Base-by-base conservation (phyloP, 805 yeast genomes). In the Scheffersomyces ergatensis region DNA sequence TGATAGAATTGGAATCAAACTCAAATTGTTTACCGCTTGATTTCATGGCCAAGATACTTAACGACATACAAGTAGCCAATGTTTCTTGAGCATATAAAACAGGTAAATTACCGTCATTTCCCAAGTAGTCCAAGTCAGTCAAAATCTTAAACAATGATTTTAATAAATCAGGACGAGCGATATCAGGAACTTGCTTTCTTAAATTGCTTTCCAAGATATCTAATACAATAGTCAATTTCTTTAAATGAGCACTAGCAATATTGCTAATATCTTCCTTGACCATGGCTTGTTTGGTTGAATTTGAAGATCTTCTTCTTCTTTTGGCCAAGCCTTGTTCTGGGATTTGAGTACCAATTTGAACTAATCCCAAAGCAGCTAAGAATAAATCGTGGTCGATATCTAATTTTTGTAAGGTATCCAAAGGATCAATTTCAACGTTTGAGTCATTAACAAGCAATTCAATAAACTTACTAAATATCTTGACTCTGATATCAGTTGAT, bases 71-170 rank as follows among this genome's bases (percentile, higher is more conserved):
- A 33, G 86, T 78, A 2, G 97, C 93, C 45, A 93, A 68, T 0
- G 92, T 80, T 60, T 93, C 97, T 65, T 93, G 96, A 1, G 95
- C 84, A 52, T 90, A 92, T 34, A 87, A 70, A 4, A 92, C 92
- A 3, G 99, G 96, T 46, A 93, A 69, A 43, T 89, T 88, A 31
- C 96, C 96, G 58, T 90, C 98, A 48, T 80, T 82, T 33, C 95
- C 96, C 36, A 93, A 72, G 21, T 95, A 82, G 58, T 86, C 93
- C 48, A 85, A 67, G 58, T 86, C 93, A 38, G 87, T 78, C 37
- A 86, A 66, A 27, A 83, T 68, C 47, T 76, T 76, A 64, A 86
- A 82, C 44, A 82, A 57, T 13, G 77, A 63, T 38, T 70, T 68
- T 31, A 82, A 61, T 37, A 82, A 62, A 18, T 67, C 70, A 2